Conservation (phyloP, 805 yeast species). For the Blastobotrys chiropterorum region DNA sequence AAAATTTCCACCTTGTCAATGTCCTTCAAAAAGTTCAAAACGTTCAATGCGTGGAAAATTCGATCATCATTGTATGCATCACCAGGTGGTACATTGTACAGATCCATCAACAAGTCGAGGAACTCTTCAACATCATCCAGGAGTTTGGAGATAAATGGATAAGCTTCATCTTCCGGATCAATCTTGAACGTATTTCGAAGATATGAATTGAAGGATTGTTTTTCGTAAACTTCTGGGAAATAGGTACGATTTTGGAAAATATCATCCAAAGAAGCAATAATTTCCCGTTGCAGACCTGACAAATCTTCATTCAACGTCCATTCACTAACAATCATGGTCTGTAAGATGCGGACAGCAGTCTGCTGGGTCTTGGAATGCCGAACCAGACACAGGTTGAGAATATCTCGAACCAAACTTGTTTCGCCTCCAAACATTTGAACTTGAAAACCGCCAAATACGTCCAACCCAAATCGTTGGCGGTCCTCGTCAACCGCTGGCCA, state of each 20-base stretch:
- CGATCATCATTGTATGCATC: slow-evolving; percentile 84
- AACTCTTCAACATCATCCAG: slow-evolving; percentile 41
- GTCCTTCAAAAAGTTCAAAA: slow-evolving; percentile 68
- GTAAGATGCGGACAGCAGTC: slow-evolving; percentile 59
- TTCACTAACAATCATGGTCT: slow-evolving; percentile 68
- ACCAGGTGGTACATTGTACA: slow-evolving; percentile 69
- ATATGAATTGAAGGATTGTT: slow-evolving; percentile 45
- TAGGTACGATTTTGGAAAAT: slow-evolving; percentile 53
- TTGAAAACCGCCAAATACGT: slow-evolving; percentile 65
- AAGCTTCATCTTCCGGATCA: slow-evolving; percentile 62
- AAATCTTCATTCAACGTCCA: slow-evolving; percentile 52
- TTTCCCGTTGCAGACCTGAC: slow-evolving; percentile 55
- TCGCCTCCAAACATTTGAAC: slow-evolving; percentile 49
- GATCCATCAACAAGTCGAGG: slow-evolving; percentile 57
- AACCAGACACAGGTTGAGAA: slow-evolving; percentile 65
- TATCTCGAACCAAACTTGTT: slow-evolving; percentile 54
- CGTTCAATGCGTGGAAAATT: slow-evolving; percentile 69
- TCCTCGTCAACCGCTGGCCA: slow-evolving; percentile 54
- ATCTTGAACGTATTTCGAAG: slow-evolving; percentile 45
- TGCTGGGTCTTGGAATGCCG: slow-evolving; percentile 53
- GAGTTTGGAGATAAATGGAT: slow-evolving; percentile 47
- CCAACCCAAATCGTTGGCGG: slow-evolving; percentile 50
- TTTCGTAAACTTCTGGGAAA: slow-evolving; percentile 51
- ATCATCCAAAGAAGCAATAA: slow-evolving; percentile 57
- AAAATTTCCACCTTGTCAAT: slow-evolving; percentile 75